A percentile compares a stretch with the other conserved stretches of the same genome.
phyloP scores from a whole-genome alignment of 805 yeast genomes.

The Allodekkera sacchari region DNA sequence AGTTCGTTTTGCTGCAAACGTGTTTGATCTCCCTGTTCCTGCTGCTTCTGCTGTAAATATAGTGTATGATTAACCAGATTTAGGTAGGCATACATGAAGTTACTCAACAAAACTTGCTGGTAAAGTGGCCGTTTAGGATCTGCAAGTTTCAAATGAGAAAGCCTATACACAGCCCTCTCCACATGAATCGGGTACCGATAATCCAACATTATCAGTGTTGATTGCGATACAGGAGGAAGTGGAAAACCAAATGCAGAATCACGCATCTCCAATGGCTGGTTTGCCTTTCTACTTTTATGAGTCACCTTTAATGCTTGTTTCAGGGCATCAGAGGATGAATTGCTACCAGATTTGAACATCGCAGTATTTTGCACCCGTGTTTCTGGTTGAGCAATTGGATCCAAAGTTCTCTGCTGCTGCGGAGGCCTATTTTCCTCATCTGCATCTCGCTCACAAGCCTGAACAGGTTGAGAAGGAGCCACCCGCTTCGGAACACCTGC shows the following conservation, averaged over 20 bases:
- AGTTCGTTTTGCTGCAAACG: not conserved
- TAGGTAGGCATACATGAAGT: slow-evolving; percentile 96
- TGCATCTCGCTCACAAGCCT: not conserved
- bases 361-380: slow-evolving; percentile 2
- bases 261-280: slow-evolving; percentile 50
- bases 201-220: slow-evolving; percentile 74
- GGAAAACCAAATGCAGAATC: slow-evolving; percentile 89
- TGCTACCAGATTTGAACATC: slow-evolving; percentile 2
- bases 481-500: too few species aligned
- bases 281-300: slow-evolving; percentile 33
- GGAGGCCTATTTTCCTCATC: slow-evolving; percentile 1
- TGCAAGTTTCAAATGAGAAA: slow-evolving; percentile 88
- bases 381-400: slow-evolving; percentile 6
- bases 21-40: slow-evolving; percentile 18
- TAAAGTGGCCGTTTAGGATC: slow-evolving; percentile 86
- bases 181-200: slow-evolving; percentile 89
- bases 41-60: slow-evolving; percentile 55
- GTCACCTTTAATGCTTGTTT: slow-evolving; percentile 20
- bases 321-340: slow-evolving; percentile 11
- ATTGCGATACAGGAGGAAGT: slow-evolving; percentile 67
- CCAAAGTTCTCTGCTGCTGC: slow-evolving; percentile 1
- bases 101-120: slow-evolving; percentile 88
- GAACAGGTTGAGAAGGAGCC: too few species aligned
- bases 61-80: slow-evolving; percentile 89
- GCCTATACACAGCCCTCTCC: slow-evolving; percentile 88